Evolutionary conservation across 371 early-diverging fungal genomes (phyloP).

Genomic region (Catenaria anguillulae): DNA sequence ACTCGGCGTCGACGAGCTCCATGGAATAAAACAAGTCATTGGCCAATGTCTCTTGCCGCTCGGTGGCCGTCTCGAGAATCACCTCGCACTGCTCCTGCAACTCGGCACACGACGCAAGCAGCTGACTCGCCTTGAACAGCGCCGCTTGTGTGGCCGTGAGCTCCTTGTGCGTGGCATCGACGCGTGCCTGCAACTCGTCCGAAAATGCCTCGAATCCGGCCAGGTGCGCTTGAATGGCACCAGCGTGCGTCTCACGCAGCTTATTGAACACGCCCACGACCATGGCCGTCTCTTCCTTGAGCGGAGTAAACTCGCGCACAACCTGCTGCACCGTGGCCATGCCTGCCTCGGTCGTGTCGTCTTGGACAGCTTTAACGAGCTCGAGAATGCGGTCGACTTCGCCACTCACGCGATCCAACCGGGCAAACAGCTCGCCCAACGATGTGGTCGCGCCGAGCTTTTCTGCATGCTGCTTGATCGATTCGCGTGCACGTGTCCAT

Average conservation of each 20-base stretch:
- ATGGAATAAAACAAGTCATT: neutral
- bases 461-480: neutral
- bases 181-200: neutral
- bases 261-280: neutral
- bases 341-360: neutral
- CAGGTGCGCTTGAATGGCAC: neutral
- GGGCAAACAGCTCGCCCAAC: neutral
- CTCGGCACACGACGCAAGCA: neutral
- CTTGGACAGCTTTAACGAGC: neutral
- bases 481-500: neutral
- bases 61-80: neutral
- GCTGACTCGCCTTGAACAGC: neutral
- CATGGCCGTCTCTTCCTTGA: neutral
- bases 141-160: neutral
- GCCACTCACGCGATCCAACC: neutral
- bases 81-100: neutral
- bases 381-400: neutral
- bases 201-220: neutral
- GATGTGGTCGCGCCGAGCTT: neutral
- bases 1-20: constrained; percentile 1
- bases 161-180: neutral
- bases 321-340: neutral
- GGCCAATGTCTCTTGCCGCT: neutral
- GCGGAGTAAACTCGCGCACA: neutral
- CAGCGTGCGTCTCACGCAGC: neutral